phyloP scores from a whole-genome alignment of 2,329 filamentous ascomycete species.

The Talaromyces sp. region DNA sequence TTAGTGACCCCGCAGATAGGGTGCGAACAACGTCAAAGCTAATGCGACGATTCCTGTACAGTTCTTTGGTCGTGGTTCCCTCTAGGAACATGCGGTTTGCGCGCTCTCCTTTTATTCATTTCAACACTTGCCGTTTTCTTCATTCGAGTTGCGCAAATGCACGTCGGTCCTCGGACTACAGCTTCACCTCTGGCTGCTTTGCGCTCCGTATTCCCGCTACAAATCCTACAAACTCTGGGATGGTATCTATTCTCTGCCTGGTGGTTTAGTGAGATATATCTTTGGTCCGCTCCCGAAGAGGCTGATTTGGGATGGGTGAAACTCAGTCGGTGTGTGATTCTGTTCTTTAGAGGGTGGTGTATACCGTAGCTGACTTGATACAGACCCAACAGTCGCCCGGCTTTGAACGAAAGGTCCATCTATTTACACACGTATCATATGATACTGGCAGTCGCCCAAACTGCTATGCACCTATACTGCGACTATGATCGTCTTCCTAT shows the following conservation, averaged over 20 bases:
- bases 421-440: constrained; percentile 70
- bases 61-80: constrained; percentile 86
- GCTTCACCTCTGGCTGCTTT: constrained; percentile 63
- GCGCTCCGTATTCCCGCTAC: constrained; percentile 51
- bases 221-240: constrained; percentile 63
- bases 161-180: constrained; percentile 67
- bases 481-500: constrained; percentile 67
- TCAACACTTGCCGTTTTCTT: constrained; percentile 73
- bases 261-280: constrained; percentile 74
- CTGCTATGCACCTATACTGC: constrained; percentile 61
- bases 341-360: neutral
- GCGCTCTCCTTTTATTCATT: constrained; percentile 69
- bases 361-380: neutral
- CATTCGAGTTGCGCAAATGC: constrained; percentile 78
- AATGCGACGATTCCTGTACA: constrained; percentile 29
- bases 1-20: constrained; percentile 40
- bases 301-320: constrained; percentile 69
- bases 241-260: constrained; percentile 75
- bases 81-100: constrained; percentile 67
- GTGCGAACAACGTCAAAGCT: neutral
- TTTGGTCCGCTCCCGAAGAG: constrained; percentile 60
- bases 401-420: constrained; percentile 79
- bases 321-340: constrained; percentile 54
- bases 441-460: constrained; percentile 64
- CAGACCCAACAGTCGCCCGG: constrained; percentile 59